Evolutionary conservation across 2,329 filamentous ascomycete species (phyloP), one percentile per base, ranked within the genome.

Genomic region (Fusarium nurragi): DNA sequence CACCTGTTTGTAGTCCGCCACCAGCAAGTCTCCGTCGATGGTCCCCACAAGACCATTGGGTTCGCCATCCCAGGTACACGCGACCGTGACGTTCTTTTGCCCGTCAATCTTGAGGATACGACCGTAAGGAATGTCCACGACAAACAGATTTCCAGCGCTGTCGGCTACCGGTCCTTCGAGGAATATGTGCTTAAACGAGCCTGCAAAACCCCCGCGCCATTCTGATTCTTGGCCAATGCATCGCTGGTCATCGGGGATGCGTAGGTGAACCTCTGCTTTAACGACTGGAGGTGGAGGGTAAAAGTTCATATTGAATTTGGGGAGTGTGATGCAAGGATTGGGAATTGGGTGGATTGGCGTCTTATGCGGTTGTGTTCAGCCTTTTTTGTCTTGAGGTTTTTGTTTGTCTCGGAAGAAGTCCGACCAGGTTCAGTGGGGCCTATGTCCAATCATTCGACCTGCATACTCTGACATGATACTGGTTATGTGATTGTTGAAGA

Each of bases 1-100:
- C 61, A 78, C 78, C 70, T 80, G 77, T 51, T 80, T 80, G 43
- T 80, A 80, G 30, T 80, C 79, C 10, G 78, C 78, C 6, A 80
- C 65, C 0, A 79, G 46, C 0, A 80, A 50, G 10, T 67, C 66
- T 1, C 78, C 78, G 44, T 79, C 71, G 0, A 50, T 23, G 2
- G 72, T 71, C 0, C 75, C 68, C 1, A 73, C 77, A 4, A 80
- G 59, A 1, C 78, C 78, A 52, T 80, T 80, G 0, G 78, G 78
- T 45, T 80, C 78, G 1, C 77, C 78, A 56, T 80, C 77, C 71
- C 75, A 81, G 9, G 69, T 61, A 2, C 71, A 73, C 34, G 68
- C 71, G 6, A 77, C 75, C 0, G 54, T 72, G 1, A 75, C 72
- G 1, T 75, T 60, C 48, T 74, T 77, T 0, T 67, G 30, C 3